Conservation (phyloP, 768 basidiomycete genomes). For the Strobilomyces dryophilus region DNA sequence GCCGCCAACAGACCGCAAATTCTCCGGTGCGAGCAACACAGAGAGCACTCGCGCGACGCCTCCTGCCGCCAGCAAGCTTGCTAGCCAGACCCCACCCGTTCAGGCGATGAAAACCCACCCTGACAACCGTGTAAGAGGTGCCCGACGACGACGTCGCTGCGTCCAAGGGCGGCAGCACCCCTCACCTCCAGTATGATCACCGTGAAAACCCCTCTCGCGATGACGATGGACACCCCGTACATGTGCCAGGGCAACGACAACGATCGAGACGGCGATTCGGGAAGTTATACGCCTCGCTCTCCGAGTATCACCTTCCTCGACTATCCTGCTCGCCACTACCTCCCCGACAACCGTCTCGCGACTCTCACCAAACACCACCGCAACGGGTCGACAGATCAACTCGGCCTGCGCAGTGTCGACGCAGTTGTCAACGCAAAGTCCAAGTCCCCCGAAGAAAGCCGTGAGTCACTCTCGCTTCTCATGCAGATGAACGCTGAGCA, state of each 20-base stretch:
- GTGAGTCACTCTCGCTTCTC: constrained; percentile 22
- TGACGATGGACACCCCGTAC: constrained; percentile 37
- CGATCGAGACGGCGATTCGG: constrained; percentile 47
- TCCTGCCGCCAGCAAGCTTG: constrained; percentile 34
- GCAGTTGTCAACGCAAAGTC: constrained; percentile 48
- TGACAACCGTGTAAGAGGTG: constrained; percentile 75
- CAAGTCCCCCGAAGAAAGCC: constrained; percentile 24
- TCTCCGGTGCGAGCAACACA: constrained; percentile 14
- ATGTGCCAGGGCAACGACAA: constrained; percentile 32
- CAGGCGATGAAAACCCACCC: constrained; percentile 53
- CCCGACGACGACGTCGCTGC: constrained; percentile 56
- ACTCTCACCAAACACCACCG: constrained; percentile 48
- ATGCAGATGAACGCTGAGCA: constrained; percentile 16
- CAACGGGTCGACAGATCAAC: constrained; percentile 56
- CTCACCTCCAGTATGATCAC: constrained; percentile 34
- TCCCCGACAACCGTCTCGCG: constrained; percentile 25
- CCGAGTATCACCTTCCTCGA: constrained; percentile 60
- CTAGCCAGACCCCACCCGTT: constrained; percentile 53
- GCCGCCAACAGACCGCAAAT: constrained; percentile 27
- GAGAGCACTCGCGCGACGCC: constrained; percentile 31
- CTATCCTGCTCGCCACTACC: constrained; percentile 29
- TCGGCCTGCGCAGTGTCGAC: constrained; percentile 58
- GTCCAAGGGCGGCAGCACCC: constrained; percentile 39
- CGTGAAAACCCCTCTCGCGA: constrained; percentile 37
- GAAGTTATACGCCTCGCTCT: constrained; percentile 64